Base-by-base conservation (phyloP, 176 grass and related monocot genomes). In the Bromus sterilis region DNA sequence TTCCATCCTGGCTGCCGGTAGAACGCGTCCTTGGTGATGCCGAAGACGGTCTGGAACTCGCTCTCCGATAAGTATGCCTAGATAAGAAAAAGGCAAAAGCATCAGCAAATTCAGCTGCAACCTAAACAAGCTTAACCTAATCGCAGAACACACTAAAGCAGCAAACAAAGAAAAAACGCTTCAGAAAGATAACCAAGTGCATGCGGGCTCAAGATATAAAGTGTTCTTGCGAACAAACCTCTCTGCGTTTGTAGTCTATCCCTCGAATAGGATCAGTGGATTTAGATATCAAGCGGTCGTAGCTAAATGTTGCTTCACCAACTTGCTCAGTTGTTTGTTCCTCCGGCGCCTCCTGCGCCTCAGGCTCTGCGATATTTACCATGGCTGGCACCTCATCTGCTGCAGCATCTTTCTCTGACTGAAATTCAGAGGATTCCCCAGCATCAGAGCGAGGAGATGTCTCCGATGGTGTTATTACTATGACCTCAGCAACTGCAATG, bases 1-100 rank as follows among this genome's bases (percentile, higher is more conserved):
- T 98, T 98, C 95, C 95, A 98, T 49, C 79, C 94, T 56, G 95
- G 92, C 49, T 98, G 95, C 73, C 64, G 63, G 89, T 94, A 94
- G 83, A 98, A 98, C 29, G 86, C 74, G 66, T 91, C 92, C 60
- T 91, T 94, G 56, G 88, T 79, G 75, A 98, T 84, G 13, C 88
- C 88, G 44, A 98, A 86, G 59, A 98, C 78, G 34, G 39, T 91
- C 84, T 92, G 84, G 83, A 98, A 98, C 40, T 94, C 95, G 46
- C 84, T 85, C 42, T 94, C 92, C 2, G 90, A 91, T 65, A 98
- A 86, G 81, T 98, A 98, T 15, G 95, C 89, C 95, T 98, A 79
- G 36, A 85, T n/a, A 80, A 71, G 37, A 62, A 71, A 60, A 20
- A 34, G n/a, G 31, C 37, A 85, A 78, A 75, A 25, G 8, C 72